Evolutionary conservation across 192 early-diverging fungal genomes (phyloP), one percentile per base, ranked within the genome.

Genomic region (Lobosporangium transversale): DNA sequence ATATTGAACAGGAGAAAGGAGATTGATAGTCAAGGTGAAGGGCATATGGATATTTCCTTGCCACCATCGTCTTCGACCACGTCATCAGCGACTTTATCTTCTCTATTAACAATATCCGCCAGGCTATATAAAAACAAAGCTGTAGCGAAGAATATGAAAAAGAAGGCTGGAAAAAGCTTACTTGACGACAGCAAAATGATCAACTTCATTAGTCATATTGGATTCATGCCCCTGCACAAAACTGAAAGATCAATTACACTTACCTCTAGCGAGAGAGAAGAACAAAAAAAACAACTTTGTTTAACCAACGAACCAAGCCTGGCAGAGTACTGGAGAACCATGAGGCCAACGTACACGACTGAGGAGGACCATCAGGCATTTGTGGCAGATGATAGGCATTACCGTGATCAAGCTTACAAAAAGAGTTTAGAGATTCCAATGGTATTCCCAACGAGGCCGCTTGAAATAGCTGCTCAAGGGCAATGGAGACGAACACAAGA

Each of bases 1-100:
- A 81, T 89, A 20, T 31, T 85, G 21, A 53, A 81, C 33, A 56
- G 83, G 23, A 51, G 73, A 20, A 43, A 32, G 0, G 66, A 68
- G 40, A 51, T 68, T 43, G 66, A 68, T 27, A 47, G 31, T 3
- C n/a, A 29, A 12, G n/a, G 4, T n/a, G n/a, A n/a, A n/a, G n/a
- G n/a, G 37, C 37, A 40, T 7, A 40, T 10, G 37, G 42, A 18
- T 31, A 40, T 26, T n/a, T n/a, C n/a, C n/a, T n/a, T n/a, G 0
- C 17, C 24, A 26, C 20, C 37, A 58, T 14, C 24, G 14, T 58
- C 57, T 0, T 35, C 53, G n/a, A 27, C 57, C 20, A 40, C 20
- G 24, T 44, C 36, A 5, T 5, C 57, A 17, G 51, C 29, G 18
- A 6, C 30, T 53, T 4, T 12, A 4, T n/a, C 17, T 6, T 50